Conservation (phyloP, 2,329 filamentous ascomycete genomes). For the Juglanconis oblonga region DNA sequence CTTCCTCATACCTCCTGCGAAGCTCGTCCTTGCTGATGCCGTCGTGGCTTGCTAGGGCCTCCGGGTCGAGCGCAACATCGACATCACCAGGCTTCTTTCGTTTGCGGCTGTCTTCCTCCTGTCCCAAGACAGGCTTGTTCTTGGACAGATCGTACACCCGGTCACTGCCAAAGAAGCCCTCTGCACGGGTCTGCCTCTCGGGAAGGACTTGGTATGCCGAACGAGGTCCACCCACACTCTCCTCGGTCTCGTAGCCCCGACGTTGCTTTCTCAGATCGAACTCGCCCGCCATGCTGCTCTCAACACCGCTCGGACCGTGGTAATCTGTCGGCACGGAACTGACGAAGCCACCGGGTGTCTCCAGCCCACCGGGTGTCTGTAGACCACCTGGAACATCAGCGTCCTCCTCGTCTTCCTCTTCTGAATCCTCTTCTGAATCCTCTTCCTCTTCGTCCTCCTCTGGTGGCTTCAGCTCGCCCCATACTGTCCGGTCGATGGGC, state of each 20-base stretch:
- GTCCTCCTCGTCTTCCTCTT: slow-evolving; percentile 61
- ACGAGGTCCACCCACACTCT: slow-evolving; percentile 65
- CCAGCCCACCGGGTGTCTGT: slow-evolving; percentile 72
- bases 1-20: slow-evolving; percentile 75
- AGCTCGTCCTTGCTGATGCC: slow-evolving; percentile 84
- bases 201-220: slow-evolving; percentile 87
- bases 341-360: slow-evolving; percentile 77
- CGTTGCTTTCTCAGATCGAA: slow-evolving; percentile 88
- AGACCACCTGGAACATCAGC: slow-evolving; percentile 62
- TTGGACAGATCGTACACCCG: slow-evolving; percentile 82
- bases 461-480: slow-evolving; percentile 85
- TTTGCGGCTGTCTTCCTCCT: slow-evolving; percentile 74
- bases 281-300: slow-evolving; percentile 77
- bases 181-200: slow-evolving; percentile 78
- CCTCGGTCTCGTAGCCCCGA: slow-evolving; percentile 84
- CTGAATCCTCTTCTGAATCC: slow-evolving; percentile 62
- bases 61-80: slow-evolving; percentile 86
- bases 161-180: slow-evolving; percentile 96
- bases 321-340: slow-evolving; percentile 81
- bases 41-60: slow-evolving; percentile 70
- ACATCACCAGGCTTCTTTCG: slow-evolving; percentile 96
- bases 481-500: slow-evolving; percentile 80
- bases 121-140: slow-evolving; percentile 68
- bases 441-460: slow-evolving; percentile 72
- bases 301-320: slow-evolving; percentile 59